Percentiles rank a stretch among this genome's conserved stretches.
Conservation (phyloP, 2,329 filamentous ascomycete species). For the Diaporthe ilicicola region DNA sequence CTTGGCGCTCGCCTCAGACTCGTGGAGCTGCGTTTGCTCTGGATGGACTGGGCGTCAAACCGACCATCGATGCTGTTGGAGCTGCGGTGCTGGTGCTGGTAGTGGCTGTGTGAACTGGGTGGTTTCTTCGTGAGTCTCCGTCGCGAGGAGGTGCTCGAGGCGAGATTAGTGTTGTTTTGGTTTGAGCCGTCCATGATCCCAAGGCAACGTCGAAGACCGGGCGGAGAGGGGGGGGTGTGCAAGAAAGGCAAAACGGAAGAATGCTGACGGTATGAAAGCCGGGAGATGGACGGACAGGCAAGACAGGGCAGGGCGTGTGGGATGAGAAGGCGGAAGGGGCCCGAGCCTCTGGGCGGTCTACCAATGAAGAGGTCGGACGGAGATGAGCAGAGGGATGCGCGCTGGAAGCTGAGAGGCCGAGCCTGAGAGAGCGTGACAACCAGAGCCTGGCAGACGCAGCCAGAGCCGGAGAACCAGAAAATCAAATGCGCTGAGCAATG, state of each 20-base stretch:
- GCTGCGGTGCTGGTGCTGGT: slow-evolving; percentile 56
- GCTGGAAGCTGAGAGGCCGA: slow-evolving; percentile 8
- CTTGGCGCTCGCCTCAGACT: slow-evolving; percentile 69
- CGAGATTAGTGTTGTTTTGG: slow-evolving; percentile 47
- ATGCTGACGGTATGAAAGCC: slow-evolving; percentile 32
- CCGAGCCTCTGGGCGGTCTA: slow-evolving; percentile 27
- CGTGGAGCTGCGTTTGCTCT: slow-evolving; percentile 71
- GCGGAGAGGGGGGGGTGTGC: slow-evolving; percentile 14
- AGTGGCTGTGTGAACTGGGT: slow-evolving; percentile 53
- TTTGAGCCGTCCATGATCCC: slow-evolving; percentile 56
- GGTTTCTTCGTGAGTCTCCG: slow-evolving; percentile 72
- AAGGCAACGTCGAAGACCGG: slow-evolving; percentile 30
- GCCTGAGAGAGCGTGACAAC: slow-evolving; percentile 8
- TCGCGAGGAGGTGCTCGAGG: slow-evolving; percentile 61
- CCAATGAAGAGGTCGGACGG: slow-evolving; percentile 21
- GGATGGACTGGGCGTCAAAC: slow-evolving; percentile 65
- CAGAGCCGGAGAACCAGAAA: slow-evolving; percentile 16
- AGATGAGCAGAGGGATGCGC: slow-evolving; percentile 25
- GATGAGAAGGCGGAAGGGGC: slow-evolving; percentile 29
- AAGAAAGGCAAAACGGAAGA: slow-evolving; percentile 32
- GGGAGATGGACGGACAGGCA: slow-evolving; percentile 29
- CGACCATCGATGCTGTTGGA: slow-evolving; percentile 61
- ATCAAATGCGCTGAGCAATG: slow-evolving; percentile 11
- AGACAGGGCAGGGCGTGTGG: slow-evolving; percentile 25
- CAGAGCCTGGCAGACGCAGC: slow-evolving; percentile 22